These are phyloP conservation scores for Taiozyma onychis DNA, from an alignment of 1,139 yeast species.

Conservation along the genomic window DNA sequence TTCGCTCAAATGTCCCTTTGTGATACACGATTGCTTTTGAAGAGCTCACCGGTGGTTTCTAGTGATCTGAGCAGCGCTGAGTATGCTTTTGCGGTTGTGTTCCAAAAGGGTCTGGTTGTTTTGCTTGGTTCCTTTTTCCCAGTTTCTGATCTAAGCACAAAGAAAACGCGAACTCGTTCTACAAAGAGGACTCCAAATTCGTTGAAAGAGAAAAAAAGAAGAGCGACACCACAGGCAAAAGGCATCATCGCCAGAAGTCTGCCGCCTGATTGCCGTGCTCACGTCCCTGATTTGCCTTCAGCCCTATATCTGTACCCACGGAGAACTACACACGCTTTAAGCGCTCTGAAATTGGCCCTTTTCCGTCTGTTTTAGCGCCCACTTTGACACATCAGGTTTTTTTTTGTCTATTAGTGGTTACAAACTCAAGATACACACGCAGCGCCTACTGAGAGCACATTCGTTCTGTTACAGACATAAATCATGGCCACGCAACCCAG, in stretches of 20 bases:
- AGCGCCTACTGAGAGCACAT: neutral
- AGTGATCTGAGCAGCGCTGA: neutral
- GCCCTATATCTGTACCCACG: neutral
- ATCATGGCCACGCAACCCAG: neutral
- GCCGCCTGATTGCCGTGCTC: neutral
- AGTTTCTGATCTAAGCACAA: neutral
- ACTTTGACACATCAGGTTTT: neutral
- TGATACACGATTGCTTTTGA: neutral
- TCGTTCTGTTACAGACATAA: neutral
- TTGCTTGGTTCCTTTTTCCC: neutral
- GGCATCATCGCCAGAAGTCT: neutral
- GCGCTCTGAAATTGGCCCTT: neutral
- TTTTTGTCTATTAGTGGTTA: neutral
- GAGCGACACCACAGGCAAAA: neutral
- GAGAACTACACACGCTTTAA: neutral
- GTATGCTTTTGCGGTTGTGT: neutral
- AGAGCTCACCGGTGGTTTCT: neutral
- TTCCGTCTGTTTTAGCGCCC: neutral
- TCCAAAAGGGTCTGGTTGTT: neutral
- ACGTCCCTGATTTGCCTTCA: neutral
- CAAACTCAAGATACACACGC: neutral
- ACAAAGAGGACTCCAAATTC: neutral
- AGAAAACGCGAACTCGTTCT: neutral
- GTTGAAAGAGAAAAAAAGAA: neutral
- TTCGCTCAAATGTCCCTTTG: neutral